Conservation (phyloP, 1,284 basidiomycete genomes). For the Moniliophthora roreri region DNA sequence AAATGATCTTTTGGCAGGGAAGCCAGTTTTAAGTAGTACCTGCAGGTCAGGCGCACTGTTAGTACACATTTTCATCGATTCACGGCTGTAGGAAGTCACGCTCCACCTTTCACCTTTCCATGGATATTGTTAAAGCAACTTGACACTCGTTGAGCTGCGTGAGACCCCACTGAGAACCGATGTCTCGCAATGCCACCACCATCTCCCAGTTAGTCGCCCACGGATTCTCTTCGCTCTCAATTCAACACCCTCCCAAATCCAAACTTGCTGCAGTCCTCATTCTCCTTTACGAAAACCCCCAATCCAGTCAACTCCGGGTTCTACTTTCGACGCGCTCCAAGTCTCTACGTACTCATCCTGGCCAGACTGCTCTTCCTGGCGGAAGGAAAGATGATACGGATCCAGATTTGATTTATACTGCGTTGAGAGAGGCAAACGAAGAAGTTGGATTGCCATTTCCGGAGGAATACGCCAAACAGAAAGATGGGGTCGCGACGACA, state of each 20-base stretch:
- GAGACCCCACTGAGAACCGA: too few species aligned
- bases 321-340: slow-evolving; percentile 85
- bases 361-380: slow-evolving; percentile 82
- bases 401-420: slow-evolving; percentile 61
- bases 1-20: too few species aligned
- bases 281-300: slow-evolving; percentile 49
- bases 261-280: slow-evolving; percentile 74
- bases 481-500: not conserved
- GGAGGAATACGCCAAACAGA: not conserved
- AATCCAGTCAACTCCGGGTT: slow-evolving; percentile 64
- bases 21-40: too few species aligned
- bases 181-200: too few species aligned
- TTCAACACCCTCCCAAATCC: not conserved
- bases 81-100: too few species aligned
- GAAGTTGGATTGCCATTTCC: slow-evolving; percentile 11
- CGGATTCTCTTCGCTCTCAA: too few species aligned
- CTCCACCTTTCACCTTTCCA: too few species aligned
- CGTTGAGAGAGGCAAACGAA: slow-evolving; percentile 48
- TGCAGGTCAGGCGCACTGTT: too few species aligned
- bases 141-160: too few species aligned
- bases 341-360: slow-evolving; percentile 71
- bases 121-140: too few species aligned
- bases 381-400: slow-evolving; percentile 78
- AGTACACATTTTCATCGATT: too few species aligned
- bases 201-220: too few species aligned